Conservation (phyloP, 1,284 basidiomycete species). For the Tylopilus sp. region DNA sequence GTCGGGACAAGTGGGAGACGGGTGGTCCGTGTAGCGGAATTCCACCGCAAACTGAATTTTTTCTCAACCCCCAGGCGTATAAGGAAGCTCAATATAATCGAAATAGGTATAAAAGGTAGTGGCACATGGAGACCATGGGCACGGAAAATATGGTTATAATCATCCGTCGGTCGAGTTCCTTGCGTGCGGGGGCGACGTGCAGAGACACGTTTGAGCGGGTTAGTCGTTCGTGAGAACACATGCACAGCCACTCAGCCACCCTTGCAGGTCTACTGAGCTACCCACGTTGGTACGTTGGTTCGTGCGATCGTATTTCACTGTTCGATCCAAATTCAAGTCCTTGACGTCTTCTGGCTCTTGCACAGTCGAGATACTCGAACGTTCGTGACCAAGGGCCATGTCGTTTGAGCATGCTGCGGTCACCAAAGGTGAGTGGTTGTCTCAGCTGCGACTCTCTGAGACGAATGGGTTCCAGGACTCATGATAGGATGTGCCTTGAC, state of each 20-base stretch:
- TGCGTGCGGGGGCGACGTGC: constrained; percentile 1
- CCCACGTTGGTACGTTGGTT: not conserved
- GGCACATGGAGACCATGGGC: not conserved
- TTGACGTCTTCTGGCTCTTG: not conserved
- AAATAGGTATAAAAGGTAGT: not conserved
- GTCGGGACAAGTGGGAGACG: not conserved
- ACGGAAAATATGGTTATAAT: not conserved
- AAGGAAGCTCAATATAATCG: constrained; percentile 1
- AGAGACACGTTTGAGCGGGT: no score
- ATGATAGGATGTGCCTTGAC: constrained; percentile 69
- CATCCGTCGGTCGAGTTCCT: not conserved
- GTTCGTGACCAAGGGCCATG: constrained; percentile 40
- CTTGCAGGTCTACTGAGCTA: not conserved
- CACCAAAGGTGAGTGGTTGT: constrained; percentile 57
- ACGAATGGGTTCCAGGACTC: constrained; percentile 48
- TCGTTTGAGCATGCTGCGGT: constrained; percentile 77
- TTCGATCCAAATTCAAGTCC: not conserved
- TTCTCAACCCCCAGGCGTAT: constrained; percentile 1
- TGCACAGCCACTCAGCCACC: constrained; percentile 12
- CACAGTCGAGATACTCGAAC: not conserved
- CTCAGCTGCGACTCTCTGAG: not conserved
- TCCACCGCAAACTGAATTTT: not conserved
- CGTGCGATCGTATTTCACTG: not conserved
- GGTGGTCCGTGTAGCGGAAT: not conserved
- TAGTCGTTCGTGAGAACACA: not conserved